Base-by-base conservation (phyloP, 495 filamentous ascomycete species). In the Xylaria cubensis region DNA sequence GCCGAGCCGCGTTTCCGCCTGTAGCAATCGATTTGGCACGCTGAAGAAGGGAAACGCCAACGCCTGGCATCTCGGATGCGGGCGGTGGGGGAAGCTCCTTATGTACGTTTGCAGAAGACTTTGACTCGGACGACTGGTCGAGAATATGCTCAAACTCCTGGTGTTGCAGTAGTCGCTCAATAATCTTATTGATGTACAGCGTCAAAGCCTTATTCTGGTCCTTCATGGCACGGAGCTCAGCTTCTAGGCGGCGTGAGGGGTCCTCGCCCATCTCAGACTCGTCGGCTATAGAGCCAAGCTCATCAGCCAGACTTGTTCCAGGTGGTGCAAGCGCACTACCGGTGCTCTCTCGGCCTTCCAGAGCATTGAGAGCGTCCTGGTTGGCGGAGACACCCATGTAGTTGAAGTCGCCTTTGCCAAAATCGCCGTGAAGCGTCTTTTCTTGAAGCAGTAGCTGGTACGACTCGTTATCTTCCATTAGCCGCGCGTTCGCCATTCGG, bases 391-490 rank as follows among this genome's bases (percentile, higher is more conserved):
- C 82, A 65, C 79, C 82, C 88, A 97, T 91, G 80, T 95, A 94
- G 75, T 81, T 81, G 71, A 89, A 88, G 73, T 97, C 93, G 68
- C 90, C 90, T 73, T 94, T 93, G 73, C 90, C 88, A 76, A 97
- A 97, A 75, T 98, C 95, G 34, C 96, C 96, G 73, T 97, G 97
- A 50, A 99, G 86, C 0, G 96, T 98, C 83, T 94, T 93, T 76
- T 98, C 94, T 73, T 92, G 92, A 3, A 98, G 90, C 3, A 99
- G 89, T 24, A 99, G 87, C 78, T 99, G 96, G 78, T 96, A 99
- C 79, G 94, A 97, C 79, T 99, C 96, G 76, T 98, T 98, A 80
- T 99, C 96, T 82, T 99, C 96, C 93, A 97, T 96, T 67, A 99
- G 81, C 46, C 95, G 89, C 44, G 96, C 95, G 76, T 98, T 98